These are phyloP conservation scores for Echinochloa phyllopogon DNA, from an alignment of 176 grass and related monocot species.

Conservation along the genomic window DNA sequence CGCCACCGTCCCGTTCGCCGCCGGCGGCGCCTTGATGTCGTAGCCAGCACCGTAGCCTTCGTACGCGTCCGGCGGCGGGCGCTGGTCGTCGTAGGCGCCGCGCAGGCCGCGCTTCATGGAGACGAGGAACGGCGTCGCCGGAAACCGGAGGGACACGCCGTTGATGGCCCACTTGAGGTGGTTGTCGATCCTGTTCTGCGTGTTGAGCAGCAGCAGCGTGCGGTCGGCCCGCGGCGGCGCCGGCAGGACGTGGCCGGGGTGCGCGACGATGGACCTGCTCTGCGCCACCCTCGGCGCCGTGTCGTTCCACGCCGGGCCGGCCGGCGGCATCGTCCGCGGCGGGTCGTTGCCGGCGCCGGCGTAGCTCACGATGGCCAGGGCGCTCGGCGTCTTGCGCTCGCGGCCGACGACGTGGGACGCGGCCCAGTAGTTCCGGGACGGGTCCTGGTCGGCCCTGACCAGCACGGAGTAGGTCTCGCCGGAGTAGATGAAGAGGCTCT, in stretches of 20 bases:
- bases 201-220: constrained; percentile 65
- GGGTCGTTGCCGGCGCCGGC: constrained; percentile 28
- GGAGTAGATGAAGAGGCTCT: constrained; percentile 72
- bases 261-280: constrained; percentile 46
- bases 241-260: constrained; percentile 33
- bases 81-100: constrained; percentile 42
- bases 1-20: constrained; percentile 47
- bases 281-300: constrained; percentile 44
- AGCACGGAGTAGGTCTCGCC: constrained; percentile 83
- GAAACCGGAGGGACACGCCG: constrained; percentile 64
- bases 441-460: constrained; percentile 64
- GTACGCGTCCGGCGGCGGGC: constrained; percentile 50
- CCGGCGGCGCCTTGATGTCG: constrained; percentile 26
- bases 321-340: constrained; percentile 34
- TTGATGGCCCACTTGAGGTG: constrained; percentile 64
- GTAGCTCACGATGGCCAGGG: constrained; percentile 62
- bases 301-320: constrained; percentile 64
- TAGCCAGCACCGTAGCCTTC: constrained; percentile 46
- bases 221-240: constrained; percentile 51
- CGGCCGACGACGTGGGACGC: constrained; percentile 57
- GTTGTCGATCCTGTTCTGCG: constrained; percentile 47
- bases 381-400: constrained; percentile 45
- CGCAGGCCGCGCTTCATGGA: constrained; percentile 45
- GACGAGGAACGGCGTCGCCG: constrained; percentile 66
- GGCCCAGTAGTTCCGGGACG: constrained; percentile 66